Evolutionary conservation across 805 yeast genomes (phyloP), one percentile per base, ranked within the genome.

Genomic region (Wickerhamomyces mucosus): DNA sequence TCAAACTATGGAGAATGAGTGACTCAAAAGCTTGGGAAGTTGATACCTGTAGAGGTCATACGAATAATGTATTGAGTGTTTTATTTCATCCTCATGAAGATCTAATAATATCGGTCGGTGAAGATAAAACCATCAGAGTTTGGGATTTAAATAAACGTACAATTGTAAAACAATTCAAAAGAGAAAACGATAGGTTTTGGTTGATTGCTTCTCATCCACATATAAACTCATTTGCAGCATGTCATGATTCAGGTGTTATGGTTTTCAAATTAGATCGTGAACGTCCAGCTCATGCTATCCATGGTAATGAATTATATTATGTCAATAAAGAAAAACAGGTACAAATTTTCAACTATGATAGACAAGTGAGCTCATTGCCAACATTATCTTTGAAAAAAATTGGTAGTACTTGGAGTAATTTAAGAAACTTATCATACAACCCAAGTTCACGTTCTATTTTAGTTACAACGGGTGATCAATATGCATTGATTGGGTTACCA

Each of bases 21-120:
- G 96, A 92, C 44, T 77, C 94, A 22, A 85, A 88, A 60, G 98
- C 98, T 16, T 92, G 97, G 97, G 98, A 94, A 58, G 94, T 94
- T 37, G 99, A 92, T 55, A 83, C 96, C 18, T 89, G 96, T 59
- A 75, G 98, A 52, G 98, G 98, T 35, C 99, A 92, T 59, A 83
- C 95, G 18, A 88, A 88, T 51, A 86, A 83, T 55, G 95, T 92
- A 32, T 76, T 86, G 31, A 68, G 92, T 56, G 86, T 84, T 23
- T 63, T 82, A 32, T 94, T 94, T 72, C 96, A 92, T 55, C 96
- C 97, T 26, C 75, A 77, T 41, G 92, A 85, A 58, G 96, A 92
- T 47, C 65, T 89, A 52, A 86, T 92, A 42, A 65, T 92, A 31
- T 88, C 97, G 21, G 95, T 86, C 26, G 81, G 94, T 44, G 97